A percentile compares a stretch with the other conserved stretches of the same genome.
Evolutionary conservation across 2,329 filamentous ascomycete genomes (phyloP).

Genomic region (Aspergillus brunneoviolaceus): DNA sequence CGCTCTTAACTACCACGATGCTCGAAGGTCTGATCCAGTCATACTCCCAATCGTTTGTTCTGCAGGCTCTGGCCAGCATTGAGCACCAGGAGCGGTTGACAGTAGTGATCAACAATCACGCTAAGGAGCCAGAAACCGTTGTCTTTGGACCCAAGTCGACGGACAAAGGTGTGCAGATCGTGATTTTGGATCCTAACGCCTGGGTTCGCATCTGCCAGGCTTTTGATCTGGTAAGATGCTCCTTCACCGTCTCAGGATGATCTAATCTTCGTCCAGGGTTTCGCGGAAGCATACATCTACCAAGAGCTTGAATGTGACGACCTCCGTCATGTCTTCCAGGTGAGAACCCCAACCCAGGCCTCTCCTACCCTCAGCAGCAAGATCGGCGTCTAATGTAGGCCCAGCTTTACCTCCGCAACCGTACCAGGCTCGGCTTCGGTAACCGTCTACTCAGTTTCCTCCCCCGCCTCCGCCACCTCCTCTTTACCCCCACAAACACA

Average conservation of each 20-base stretch:
- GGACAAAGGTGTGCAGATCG: background rate
- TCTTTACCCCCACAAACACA: conserved; percentile 60
- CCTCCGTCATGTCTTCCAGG: conserved; percentile 67
- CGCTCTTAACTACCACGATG: background rate
- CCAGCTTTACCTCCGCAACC: conserved; percentile 69
- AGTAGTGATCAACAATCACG: background rate
- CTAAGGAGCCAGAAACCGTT: background rate
- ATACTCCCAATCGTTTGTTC: background rate
- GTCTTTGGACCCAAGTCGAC: background rate
- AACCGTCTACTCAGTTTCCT: conserved; percentile 10
- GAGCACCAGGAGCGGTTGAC: background rate
- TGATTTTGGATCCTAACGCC: background rate
- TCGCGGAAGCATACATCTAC: conserved; percentile 72
- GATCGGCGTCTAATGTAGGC: background rate
- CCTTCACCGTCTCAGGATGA: background rate
- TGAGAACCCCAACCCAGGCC: conserved; percentile 26
- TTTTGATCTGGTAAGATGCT: background rate
- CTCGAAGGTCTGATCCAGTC: background rate
- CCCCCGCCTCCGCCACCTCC: conserved; percentile 42
- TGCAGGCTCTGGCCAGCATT: background rate
- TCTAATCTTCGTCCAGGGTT: conserved; percentile 48
- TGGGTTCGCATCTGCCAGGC: background rate
- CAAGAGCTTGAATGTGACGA: conserved; percentile 67
- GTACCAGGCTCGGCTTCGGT: conserved; percentile 39
- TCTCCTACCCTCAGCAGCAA: background rate